Evolutionary conservation across 139 green algal species (phyloP), one percentile per base, ranked within the genome.

Genomic region (Tetraselmis striata): DNA sequence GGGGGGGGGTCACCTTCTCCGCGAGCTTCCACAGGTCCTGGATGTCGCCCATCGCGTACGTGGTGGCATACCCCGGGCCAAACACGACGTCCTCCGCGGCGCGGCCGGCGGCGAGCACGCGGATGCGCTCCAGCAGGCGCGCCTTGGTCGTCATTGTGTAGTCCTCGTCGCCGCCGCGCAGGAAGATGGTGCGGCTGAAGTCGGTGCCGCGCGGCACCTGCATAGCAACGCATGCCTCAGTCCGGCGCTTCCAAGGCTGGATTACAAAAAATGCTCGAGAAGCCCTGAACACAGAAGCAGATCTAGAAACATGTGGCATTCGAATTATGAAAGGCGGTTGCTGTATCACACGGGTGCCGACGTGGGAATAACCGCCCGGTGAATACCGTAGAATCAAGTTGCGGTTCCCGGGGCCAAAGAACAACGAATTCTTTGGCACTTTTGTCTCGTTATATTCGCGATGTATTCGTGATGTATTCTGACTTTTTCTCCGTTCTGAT

Each of bases 141-240:
- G 86, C 93, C 0, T 88, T 85, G 0, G 94, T 97, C 32, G 92
- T 92, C 30, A 96, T 86, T 23, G 92, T 84, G 85, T 97, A 97
- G 29, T 93, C 87, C 88, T 97, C 93, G 45, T 96, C 94, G 23
- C 82, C 85, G 80, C 79, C 75, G 28, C 80, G 78, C 31, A 77
- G 78, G 31, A 86, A 86, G 2, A 86, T 76, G n/a, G 82, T 86
- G n/a, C 82, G n/a, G 23, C 29, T 86, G 23, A 28, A 79, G 30
- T 86, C 82, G 1, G 45, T 84, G 28, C 82, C 82, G 23, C 82
- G 29, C 11, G 82, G 23, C n/a, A 86, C 29, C 29, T 84, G 31
- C 5, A 84, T 74, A 28, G 58, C 80, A 74, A 80, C 80, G 25
- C 79, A 84, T 30, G 67, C 18, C 5, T 26, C 22, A 2, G 58